Base-by-base conservation (phyloP, 257 asterid genomes). In the Lycium ferocissimum region DNA sequence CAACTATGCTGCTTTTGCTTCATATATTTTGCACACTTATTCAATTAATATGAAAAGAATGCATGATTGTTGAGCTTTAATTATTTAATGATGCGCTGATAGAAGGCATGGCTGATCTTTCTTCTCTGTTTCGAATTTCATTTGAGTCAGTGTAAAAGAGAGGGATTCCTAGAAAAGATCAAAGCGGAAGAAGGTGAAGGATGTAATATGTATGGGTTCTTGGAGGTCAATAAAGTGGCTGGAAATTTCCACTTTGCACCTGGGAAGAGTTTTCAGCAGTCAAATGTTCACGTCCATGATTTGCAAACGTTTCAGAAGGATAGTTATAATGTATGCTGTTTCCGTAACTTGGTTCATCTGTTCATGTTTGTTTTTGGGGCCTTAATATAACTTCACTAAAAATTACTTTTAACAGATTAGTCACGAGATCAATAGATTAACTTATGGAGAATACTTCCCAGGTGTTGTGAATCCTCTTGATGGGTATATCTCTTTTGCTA, bases 161-260 rank as follows among this genome's bases (percentile, higher is more conserved):
- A 96, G 92, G 99, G 99, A 59, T 96, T 96, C 88, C 98, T 96
- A 82, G 92, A 96, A 92, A 93, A 80, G 87, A 90, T 96, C 88
- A 96, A 95, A 93, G 98, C 89, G 8, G 99, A 96, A 91, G 99
- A 93, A 62, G 98, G 99, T 45, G 99, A 95, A 91, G 99, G 99
- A 65, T 96, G 99, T 86, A 96, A 93, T 85, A 75, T 96, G 45
- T 92, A 96, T 84, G 99, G 99, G 38, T 96, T 95, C 91, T 86
- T 96, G 92, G 99, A 95, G 83, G 97, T 96, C 84, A 96, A 96
- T 88, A 95, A 93, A 86, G 98, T 96, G 79, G 99, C 95, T 84
- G 99, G 99, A 63, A 96, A 93, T 90, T 95, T 96, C 83, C 99
- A 96, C 91, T 96, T 96, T 91, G 99, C 99, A 33, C 99, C 99